Evolutionary conservation across 768 basidiomycete species (phyloP).

Genomic region (Sarcomyxa edulis): DNA sequence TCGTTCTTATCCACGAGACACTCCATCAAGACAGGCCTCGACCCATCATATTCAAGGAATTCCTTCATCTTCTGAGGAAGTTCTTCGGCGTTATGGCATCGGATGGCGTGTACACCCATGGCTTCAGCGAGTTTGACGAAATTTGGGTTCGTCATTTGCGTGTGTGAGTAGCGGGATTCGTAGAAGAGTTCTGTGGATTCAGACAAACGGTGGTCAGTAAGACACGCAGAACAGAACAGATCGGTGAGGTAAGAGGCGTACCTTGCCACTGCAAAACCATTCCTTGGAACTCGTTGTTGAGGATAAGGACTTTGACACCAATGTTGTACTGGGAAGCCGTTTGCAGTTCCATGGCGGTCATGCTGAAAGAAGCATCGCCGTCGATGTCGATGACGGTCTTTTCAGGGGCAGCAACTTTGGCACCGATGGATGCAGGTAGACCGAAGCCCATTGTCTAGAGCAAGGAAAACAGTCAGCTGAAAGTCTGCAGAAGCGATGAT

Average conservation of each 20-base stretch:
- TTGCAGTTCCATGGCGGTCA: constrained; percentile 99
- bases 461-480: constrained; percentile 1
- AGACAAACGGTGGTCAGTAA: neutral
- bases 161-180: constrained; percentile 94
- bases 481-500: constrained; percentile 2
- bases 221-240: too few relatives aligned
- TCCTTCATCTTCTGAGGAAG: constrained; percentile 97
- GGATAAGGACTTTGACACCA: constrained; percentile 88
- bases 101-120: constrained; percentile 91
- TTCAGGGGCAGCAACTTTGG: constrained; percentile 91
- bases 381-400: constrained; percentile 96
- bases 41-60: constrained; percentile 90
- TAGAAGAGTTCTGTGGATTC: constrained; percentile 83
- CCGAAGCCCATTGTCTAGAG: constrained; percentile 96
- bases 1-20: constrained; percentile 80
- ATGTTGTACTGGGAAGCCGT: constrained; percentile 90
- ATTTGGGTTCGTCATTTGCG: constrained; percentile 92
- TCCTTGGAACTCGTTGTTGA: constrained; percentile 98
- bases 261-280: constrained; percentile 99
- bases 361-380: constrained; percentile 97
- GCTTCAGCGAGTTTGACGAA: constrained; percentile 85
- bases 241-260: constrained; percentile 18
- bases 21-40: constrained; percentile 86
- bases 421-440: constrained; percentile 89
- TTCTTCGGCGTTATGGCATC: constrained; percentile 64